Evolutionary conservation across 768 basidiomycete genomes (phyloP), one percentile per base, ranked within the genome.

Genomic region (Lactarius evosmus): DNA sequence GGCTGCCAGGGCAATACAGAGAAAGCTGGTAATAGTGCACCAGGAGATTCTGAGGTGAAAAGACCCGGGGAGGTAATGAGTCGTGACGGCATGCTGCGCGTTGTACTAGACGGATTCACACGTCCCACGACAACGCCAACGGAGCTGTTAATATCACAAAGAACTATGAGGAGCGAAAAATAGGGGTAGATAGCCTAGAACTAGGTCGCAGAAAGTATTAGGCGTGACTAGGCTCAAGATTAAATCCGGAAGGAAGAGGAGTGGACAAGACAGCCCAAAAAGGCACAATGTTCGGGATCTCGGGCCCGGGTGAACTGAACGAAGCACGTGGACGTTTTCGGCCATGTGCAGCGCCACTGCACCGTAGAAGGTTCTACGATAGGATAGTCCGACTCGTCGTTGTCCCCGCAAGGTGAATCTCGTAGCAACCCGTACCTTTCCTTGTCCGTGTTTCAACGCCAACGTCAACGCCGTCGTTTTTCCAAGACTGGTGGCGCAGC

Each of bases 161-260:
- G 2, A 22, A 3, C 25, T 49, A 22, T 49, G 25, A 25, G 25
- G 12, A 12, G 14, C 22, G 25, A 25, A 22, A 25, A 12, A 46
- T 25, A 46, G 44, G 44, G 5, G 46, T 49, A 25, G 22, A 49
- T 12, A 16, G 41, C 41, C 41, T 40, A 19, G 40, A 40, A 16
- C 17, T 40, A 22, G 22, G 12, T 25, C 25, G 12, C 46, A 49
- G 46, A 3, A 46, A 46, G 44, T 46, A 22, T 46, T 22, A 46
- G 22, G 46, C 4, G 22, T 6, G 46, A 25, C 22, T 49, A 6
- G 41, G 34, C 8, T 33, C 61, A 56, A 38, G 65, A 61, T 38
- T 61, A 25, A 19, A 62, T 44, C 65, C 65, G 56, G 61, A 62
- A 38, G 41, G 65, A 38, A 29, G 40, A 40, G 3, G 50, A 51